A percentile compares a stretch with the other conserved stretches of the same genome.
Conservation (phyloP, 169 alveolate species). For the Hepatocystis sp. region DNA sequence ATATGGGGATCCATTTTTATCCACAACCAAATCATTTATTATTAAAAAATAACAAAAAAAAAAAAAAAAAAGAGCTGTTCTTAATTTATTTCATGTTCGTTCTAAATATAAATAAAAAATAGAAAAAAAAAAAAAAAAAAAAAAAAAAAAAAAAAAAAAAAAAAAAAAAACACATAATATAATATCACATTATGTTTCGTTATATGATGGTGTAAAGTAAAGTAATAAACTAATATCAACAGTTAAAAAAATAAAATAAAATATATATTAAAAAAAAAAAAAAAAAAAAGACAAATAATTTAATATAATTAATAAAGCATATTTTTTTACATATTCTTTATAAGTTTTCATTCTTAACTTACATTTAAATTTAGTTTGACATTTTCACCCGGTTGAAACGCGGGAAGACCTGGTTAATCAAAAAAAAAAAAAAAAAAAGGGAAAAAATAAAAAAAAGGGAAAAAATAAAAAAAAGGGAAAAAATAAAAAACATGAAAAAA, state of each 20-base stretch:
- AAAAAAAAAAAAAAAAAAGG: constrained; percentile 10
- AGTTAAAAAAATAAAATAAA: too few species aligned
- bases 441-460: neutral
- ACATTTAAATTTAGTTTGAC: constrained; percentile 72
- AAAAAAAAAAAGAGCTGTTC: too few species aligned
- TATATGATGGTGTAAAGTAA: too few species aligned
- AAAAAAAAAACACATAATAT: neutral
- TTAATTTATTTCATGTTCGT: neutral
- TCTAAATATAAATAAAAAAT: constrained; percentile 7
- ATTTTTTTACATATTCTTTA: neutral
- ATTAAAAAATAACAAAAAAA: too few species aligned
- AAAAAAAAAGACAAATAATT: too few species aligned
- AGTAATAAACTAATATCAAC: too few species aligned
- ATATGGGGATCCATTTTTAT: too few species aligned
- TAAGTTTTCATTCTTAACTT: constrained; percentile 16
- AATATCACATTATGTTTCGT: neutral
- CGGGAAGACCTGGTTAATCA: constrained; percentile 39
- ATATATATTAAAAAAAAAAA: too few species aligned
- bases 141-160: neutral
- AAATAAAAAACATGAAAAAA: too few species aligned
- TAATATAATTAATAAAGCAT: too few species aligned
- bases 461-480: too few species aligned
- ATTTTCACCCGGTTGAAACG: constrained; percentile 71
- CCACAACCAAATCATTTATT: too few species aligned
- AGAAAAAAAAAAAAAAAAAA: constrained; percentile 10